Evolutionary conservation across 345 rosid genomes (phyloP).

Genomic region (Isatis tinctoria): DNA sequence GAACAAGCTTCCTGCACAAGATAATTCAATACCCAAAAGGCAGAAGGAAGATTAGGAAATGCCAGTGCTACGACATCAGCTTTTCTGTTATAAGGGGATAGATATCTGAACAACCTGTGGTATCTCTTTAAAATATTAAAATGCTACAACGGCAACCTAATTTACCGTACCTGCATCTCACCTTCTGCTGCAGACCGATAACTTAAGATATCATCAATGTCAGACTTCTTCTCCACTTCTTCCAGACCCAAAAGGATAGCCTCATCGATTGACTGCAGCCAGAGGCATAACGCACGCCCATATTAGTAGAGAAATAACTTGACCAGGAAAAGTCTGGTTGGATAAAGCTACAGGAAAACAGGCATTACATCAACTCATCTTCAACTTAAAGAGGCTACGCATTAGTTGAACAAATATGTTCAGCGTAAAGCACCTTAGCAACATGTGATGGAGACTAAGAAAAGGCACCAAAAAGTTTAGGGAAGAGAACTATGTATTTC

Average conservation of each 20-base stretch:
- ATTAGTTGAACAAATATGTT: neutral
- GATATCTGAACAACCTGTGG: conserved; percentile 6
- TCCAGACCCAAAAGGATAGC: conserved; percentile 65
- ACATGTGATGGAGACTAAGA: conserved; percentile 2
- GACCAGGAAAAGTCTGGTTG: conserved; percentile 1
- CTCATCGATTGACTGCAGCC: conserved; percentile 59
- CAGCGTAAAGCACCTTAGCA: neutral
- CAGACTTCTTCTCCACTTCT: conserved; percentile 83
- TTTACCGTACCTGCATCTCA: conserved; percentile 72
- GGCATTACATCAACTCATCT: conserved; percentile 1
- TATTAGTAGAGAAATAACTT: conserved; percentile 14
- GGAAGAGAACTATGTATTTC: conserved; percentile 4
- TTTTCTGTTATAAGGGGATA: neutral
- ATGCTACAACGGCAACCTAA: conserved; percentile 14
- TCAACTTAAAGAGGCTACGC: neutral
- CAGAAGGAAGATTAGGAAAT: conserved; percentile 5
- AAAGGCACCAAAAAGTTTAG: neutral
- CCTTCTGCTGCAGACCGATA: conserved; percentile 80
- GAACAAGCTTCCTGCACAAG: conserved; percentile 51
- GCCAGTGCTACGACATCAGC: neutral
- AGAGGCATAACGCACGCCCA: conserved; percentile 30
- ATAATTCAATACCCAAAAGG: neutral
- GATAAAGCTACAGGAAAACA: neutral
- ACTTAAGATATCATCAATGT: conserved; percentile 76
- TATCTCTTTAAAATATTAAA: neutral